These are phyloP conservation scores for Vachellia pachyceras DNA, from an alignment of 306 rosid species.

Conservation along the genomic window DNA sequence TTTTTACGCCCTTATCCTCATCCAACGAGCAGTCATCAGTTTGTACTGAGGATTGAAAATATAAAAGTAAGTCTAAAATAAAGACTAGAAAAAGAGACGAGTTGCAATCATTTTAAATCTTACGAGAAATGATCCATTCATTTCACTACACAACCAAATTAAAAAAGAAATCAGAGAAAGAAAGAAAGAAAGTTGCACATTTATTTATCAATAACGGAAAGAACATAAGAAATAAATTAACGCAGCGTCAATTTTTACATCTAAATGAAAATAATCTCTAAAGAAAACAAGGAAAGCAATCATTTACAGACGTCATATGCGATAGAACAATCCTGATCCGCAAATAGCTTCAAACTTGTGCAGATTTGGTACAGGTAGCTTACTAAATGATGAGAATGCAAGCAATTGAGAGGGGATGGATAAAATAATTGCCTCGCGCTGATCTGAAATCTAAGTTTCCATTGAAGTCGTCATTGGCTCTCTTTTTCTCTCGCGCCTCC, in stretches of 20 bases:
- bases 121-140: background rate
- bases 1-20: conserved; percentile 48
- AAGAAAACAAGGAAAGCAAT: conserved; percentile 1
- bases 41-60: conserved; percentile 17
- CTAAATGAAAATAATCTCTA: background rate
- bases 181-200: background rate
- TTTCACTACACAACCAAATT: background rate
- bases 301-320: background rate
- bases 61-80: background rate
- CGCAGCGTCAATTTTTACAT: background rate
- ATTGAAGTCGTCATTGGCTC: conserved; percentile 12
- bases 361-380: background rate
- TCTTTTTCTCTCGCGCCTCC: conserved; percentile 24
- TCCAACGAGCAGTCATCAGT: conserved; percentile 57
- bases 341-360: background rate
- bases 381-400: conserved; percentile 26
- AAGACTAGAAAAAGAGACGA: conserved; percentile 32
- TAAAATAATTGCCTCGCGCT: background rate
- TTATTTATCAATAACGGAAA: background rate
- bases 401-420: conserved; percentile 20
- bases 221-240: background rate
- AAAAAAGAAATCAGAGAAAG: background rate
- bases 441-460: conserved; percentile 28
- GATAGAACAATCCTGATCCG: background rate
- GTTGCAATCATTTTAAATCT: conserved; percentile 18